Percentiles rank a stretch among this genome's conserved stretches.
These are phyloP conservation scores for Rhizomucor pusillus DNA, from an alignment of 371 early-diverging fungal species.

Conservation along the genomic window DNA sequence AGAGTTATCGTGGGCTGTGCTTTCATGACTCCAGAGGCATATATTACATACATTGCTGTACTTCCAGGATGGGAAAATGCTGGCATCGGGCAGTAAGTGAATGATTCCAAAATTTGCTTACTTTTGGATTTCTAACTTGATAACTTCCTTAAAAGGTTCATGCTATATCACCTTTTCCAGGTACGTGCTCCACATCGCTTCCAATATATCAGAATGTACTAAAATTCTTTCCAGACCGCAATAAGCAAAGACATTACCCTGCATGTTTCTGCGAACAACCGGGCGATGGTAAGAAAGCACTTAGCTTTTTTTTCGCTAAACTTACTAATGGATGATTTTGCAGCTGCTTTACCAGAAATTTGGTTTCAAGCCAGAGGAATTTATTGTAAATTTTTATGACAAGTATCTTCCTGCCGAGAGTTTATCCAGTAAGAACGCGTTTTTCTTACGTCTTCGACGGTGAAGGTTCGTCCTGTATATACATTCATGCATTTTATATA, in stretches of 20 bases:
- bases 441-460: conserved; percentile 79
- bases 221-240: conserved; percentile 35
- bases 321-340: not conserved
- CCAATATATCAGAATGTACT: not conserved
- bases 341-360: conserved; percentile 90
- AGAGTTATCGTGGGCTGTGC: conserved; percentile 85
- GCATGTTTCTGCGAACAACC: conserved; percentile 93
- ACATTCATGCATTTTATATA: not conserved
- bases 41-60: conserved; percentile 90
- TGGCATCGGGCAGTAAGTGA: conserved; percentile 76
- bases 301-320: not conserved
- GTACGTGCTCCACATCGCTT: conserved; percentile 19
- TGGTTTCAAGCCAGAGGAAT: conserved; percentile 94
- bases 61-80: conserved; percentile 82
- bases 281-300: conserved; percentile 73
- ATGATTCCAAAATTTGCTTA: not conserved
- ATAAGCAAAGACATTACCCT: conserved; percentile 84
- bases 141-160: conserved; percentile 49
- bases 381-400: conserved; percentile 88
- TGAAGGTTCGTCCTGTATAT: not conserved
- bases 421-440: conserved; percentile 82
- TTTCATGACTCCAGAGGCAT: conserved; percentile 92
- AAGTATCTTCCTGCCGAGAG: conserved; percentile 84
- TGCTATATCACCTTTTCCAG: conserved; percentile 85
- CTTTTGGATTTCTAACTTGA: not conserved